Conservation (phyloP, 805 yeast species). For the Nadsonia fulvescens region DNA sequence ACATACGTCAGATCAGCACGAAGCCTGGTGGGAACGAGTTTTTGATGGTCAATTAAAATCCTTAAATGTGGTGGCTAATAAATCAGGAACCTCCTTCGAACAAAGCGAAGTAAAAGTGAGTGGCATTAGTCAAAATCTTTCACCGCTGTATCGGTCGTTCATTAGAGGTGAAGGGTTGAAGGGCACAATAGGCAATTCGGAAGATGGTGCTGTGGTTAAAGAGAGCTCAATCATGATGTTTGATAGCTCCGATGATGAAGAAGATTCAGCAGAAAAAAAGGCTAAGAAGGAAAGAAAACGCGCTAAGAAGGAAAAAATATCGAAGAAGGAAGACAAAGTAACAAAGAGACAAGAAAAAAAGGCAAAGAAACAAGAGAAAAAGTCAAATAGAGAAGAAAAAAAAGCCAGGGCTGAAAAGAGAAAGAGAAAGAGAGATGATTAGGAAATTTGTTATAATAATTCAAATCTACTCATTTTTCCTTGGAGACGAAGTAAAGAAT, state of each 20-base stretch:
- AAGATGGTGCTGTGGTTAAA: slow-evolving; percentile 2
- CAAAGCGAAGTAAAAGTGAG: slow-evolving; percentile 34
- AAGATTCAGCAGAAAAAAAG: slow-evolving; percentile 11
- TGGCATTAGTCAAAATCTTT: slow-evolving; percentile 27
- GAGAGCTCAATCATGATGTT: slow-evolving; percentile 1
- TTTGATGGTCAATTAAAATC: slow-evolving; percentile 85
- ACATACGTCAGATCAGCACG: slow-evolving; percentile 50
- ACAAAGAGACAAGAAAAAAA: slow-evolving; percentile 1
- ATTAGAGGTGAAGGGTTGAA: slow-evolving; percentile 70
- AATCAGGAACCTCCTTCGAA: slow-evolving; percentile 29
- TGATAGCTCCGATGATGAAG: slow-evolving; percentile 5
- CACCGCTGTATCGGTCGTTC: slow-evolving; percentile 74
- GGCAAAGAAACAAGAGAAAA: slow-evolving; percentile 2
- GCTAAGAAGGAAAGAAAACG: slow-evolving; percentile 12
- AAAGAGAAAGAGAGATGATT: no score
- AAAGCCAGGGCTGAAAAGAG: neutral
- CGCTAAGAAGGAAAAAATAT: slow-evolving; percentile 8
- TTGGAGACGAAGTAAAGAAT: no score
- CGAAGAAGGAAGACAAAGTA: slow-evolving; percentile 8
- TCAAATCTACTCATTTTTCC: no score
- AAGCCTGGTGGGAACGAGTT: slow-evolving; percentile 92
- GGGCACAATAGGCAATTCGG: slow-evolving; percentile 33
- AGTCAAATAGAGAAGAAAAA: slow-evolving; percentile 1
- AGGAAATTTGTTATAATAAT: no score
- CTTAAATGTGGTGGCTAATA: slow-evolving; percentile 32